phyloP scores from a whole-genome alignment of 202 grass and related monocot species.

The Zizania palustris region DNA sequence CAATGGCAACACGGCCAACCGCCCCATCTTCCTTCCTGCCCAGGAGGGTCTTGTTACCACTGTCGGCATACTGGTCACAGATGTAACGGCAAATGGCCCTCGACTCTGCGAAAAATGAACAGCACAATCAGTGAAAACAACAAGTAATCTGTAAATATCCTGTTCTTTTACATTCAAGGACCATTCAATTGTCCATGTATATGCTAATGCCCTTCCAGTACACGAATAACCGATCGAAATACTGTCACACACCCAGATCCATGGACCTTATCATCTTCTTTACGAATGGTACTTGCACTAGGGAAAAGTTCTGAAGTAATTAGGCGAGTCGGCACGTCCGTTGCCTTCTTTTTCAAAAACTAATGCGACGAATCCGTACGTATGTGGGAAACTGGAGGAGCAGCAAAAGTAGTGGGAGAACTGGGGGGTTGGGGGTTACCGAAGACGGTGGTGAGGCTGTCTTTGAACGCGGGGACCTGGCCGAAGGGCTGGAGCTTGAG shows the following conservation, averaged over 20 bases:
- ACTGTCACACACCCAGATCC: not conserved
- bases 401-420: not conserved
- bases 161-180: not conserved
- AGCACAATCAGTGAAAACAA: conserved; percentile 34
- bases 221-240: not conserved
- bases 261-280: not conserved
- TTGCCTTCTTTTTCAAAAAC: not conserved
- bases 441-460: conserved; percentile 72
- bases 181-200: not conserved
- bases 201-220: conserved; percentile 4
- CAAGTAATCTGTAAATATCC: not conserved
- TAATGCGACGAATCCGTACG: not conserved
- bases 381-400: not conserved
- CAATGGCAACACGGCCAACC: conserved; percentile 58
- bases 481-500: conserved; percentile 91
- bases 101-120: conserved; percentile 61
- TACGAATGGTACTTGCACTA: not conserved
- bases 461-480: conserved; percentile 85
- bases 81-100: conserved; percentile 85
- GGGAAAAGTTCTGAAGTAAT: not conserved
- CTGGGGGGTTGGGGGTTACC: conserved; percentile 33
- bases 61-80: conserved; percentile 66
- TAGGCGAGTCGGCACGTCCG: not conserved
- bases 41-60: conserved; percentile 60
- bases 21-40: conserved; percentile 59